phyloP scores from a whole-genome alignment of 257 asterid genomes.

The Ilex aquifolium region DNA sequence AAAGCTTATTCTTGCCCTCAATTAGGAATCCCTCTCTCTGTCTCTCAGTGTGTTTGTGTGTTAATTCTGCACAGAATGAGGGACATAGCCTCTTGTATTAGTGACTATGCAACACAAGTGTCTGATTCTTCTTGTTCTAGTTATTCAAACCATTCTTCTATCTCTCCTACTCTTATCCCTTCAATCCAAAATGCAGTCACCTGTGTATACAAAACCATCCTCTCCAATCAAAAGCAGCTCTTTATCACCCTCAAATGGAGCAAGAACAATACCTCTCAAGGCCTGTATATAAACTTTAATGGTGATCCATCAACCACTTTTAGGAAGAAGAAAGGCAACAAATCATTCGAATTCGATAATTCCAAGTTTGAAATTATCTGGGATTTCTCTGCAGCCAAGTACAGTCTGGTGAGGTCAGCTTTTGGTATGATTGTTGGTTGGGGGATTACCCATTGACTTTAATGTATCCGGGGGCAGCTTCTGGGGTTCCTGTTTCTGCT shows the following conservation, averaged over 20 bases:
- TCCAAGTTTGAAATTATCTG: conserved; percentile 40
- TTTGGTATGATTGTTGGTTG: too few species aligned
- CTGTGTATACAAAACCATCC: conserved; percentile 38
- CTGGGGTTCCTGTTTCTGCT: too few species aligned
- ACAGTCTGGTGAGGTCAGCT: too few species aligned
- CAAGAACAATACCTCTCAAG: conserved; percentile 36
- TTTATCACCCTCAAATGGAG: conserved; percentile 58
- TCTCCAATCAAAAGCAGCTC: conserved; percentile 39
- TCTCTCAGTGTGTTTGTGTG: not conserved
- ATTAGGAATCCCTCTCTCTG: not conserved
- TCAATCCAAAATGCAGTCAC: conserved; percentile 56
- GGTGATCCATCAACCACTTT: conserved; percentile 34
- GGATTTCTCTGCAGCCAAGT: conserved; percentile 80
- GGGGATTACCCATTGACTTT: too few species aligned
- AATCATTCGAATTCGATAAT: conserved; percentile 30
- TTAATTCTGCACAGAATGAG: conserved; percentile 18
- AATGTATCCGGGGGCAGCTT: too few species aligned
- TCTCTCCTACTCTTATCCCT: conserved; percentile 37
- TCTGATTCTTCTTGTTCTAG: conserved; percentile 64
- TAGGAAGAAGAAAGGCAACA: conserved; percentile 57
- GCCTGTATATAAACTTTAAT: conserved; percentile 40
- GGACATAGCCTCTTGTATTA: conserved; percentile 36
- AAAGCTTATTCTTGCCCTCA: not conserved
- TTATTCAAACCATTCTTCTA: conserved; percentile 44
- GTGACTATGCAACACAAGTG: conserved; percentile 44